Percentiles rank a stretch among this genome's conserved stretches.
phyloP scores from a whole-genome alignment of 2,329 filamentous ascomycete species.

The Diplodia intermedia region DNA sequence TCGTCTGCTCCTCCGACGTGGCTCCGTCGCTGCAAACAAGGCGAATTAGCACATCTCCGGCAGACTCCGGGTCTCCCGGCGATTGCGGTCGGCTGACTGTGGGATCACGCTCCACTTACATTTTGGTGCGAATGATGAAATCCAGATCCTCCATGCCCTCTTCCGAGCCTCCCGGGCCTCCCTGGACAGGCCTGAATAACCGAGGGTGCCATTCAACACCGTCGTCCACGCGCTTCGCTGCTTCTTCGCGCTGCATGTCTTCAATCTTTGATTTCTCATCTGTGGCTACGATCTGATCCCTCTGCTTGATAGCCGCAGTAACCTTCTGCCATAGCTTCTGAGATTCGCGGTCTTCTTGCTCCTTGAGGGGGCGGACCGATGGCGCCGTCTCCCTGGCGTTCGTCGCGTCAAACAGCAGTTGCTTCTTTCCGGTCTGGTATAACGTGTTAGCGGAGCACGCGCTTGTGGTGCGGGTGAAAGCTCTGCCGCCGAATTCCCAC shows the following conservation, averaged over 20 bases:
- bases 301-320: conserved; percentile 78
- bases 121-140: conserved; percentile 88
- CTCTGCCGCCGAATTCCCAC: conserved; percentile 39
- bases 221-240: conserved; percentile 77
- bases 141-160: conserved; percentile 89
- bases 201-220: conserved; percentile 86
- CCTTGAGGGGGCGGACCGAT: conserved; percentile 74
- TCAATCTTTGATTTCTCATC: conserved; percentile 97
- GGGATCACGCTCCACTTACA: conserved; percentile 64
- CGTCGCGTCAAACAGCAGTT: conserved; percentile 86
- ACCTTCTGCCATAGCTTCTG: conserved; percentile 86
- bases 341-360: conserved; percentile 90
- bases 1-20: conserved; percentile 71
- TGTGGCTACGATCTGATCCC: conserved; percentile 87
- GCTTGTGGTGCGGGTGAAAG: conserved; percentile 7
- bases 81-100: neutral
- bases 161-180: conserved; percentile 72
- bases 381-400: conserved; percentile 79
- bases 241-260: conserved; percentile 88
- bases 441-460: conserved; percentile 22
- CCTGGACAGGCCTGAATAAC: conserved; percentile 78
- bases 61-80: neutral
- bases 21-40: conserved; percentile 61
- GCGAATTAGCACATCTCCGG: conserved; percentile 26
- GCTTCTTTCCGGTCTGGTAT: conserved; percentile 80